phyloP scores from a whole-genome alignment of 2,329 filamentous ascomycete genomes.

The Colletotrichum sp. region DNA sequence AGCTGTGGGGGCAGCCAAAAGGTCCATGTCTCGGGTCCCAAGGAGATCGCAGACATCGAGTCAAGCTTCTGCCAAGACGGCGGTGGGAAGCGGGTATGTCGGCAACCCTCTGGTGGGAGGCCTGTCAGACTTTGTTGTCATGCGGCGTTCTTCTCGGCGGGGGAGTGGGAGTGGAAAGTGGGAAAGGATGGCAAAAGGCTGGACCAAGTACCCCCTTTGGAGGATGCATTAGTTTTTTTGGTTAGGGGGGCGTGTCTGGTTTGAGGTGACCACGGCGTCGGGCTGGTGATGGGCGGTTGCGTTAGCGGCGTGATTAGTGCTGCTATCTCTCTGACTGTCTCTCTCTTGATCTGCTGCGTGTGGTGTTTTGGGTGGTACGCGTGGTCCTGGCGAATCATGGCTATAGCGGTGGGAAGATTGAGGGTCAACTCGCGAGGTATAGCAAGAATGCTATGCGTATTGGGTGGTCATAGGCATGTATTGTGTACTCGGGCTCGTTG shows the following conservation, averaged over 20 bases:
- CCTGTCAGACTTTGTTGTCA: background rate
- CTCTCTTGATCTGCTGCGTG: background rate
- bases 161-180: background rate
- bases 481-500: background rate
- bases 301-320: background rate
- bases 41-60: background rate
- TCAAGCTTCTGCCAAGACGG: slow-evolving; percentile 21
- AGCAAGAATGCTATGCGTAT: background rate
- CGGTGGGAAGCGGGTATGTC: slow-evolving; percentile 15
- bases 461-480: background rate
- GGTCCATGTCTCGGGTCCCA: no score
- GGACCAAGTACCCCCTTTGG: background rate
- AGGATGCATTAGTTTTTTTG: background rate
- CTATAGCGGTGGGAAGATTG: background rate
- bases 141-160: background rate
- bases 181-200: background rate
- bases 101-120: background rate
- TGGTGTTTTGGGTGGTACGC: background rate
- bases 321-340: background rate
- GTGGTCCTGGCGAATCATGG: background rate
- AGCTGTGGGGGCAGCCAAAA: no score
- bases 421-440: background rate
- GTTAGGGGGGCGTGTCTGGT: background rate
- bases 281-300: background rate
- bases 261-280: background rate